Percentiles rank a stretch among this genome's conserved stretches.
Conservation (phyloP, 305 asterid genomes). For the Petunia hybrid region DNA sequence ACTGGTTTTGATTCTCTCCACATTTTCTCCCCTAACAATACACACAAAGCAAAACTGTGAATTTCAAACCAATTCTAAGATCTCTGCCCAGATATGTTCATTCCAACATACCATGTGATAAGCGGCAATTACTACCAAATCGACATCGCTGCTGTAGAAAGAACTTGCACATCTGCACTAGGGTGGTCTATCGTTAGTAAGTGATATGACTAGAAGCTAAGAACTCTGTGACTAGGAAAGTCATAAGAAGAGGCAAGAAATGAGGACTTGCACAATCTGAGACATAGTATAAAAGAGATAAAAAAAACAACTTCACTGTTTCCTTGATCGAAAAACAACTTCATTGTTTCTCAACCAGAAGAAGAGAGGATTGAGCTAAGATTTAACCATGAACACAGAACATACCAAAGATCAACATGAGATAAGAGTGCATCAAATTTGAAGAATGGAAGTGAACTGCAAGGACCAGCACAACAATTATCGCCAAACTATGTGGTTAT, state of each 20-base stretch:
- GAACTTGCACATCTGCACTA: slow-evolving; percentile 99
- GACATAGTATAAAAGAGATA: slow-evolving; percentile 17
- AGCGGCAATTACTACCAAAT: slow-evolving; percentile 98
- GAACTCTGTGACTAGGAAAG: slow-evolving; percentile 36
- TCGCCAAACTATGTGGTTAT: not conserved
- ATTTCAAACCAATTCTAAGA: slow-evolving; percentile 31
- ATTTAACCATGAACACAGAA: slow-evolving; percentile 3
- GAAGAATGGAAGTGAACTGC: not conserved
- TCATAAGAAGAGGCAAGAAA: slow-evolving; percentile 37
- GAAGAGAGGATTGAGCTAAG: slow-evolving; percentile 15
- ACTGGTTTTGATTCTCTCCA: slow-evolving; percentile 10
- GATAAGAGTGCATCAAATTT: slow-evolving; percentile 6
- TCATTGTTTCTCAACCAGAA: slow-evolving; percentile 32
- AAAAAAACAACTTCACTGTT: slow-evolving; percentile 18
- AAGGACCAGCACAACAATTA: not conserved
- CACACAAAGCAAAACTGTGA: slow-evolving; percentile 1
- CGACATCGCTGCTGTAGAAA: slow-evolving; percentile 98
- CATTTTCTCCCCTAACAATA: not conserved
- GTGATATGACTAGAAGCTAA: slow-evolving; percentile 50
- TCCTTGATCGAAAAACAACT: not conserved
- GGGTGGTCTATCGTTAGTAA: slow-evolving; percentile 82
- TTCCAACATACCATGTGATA: slow-evolving; percentile 96
- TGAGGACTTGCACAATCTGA: slow-evolving; percentile 33
- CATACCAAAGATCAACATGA: slow-evolving; percentile 1
- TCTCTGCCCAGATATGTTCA: slow-evolving; percentile 32